Evolutionary conservation across 2,329 filamentous ascomycete species (phyloP).

Genomic region (Cladorrhinum sp.): DNA sequence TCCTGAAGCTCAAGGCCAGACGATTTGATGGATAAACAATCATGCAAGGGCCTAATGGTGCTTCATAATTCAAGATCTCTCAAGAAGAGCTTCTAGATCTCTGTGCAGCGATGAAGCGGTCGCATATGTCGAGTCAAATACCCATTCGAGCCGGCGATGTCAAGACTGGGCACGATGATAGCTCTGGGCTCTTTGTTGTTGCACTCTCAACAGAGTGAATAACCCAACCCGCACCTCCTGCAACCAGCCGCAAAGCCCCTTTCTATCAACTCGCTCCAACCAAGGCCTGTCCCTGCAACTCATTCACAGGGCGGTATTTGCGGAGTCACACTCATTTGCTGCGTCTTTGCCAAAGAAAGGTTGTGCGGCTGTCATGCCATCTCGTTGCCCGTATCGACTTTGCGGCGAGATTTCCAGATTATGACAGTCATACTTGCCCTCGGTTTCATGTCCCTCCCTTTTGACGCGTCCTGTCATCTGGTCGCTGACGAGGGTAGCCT

Average conservation of each 20-base stretch:
- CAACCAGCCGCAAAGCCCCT: conserved; percentile 43
- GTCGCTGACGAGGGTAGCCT: neutral
- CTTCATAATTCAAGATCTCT: neutral
- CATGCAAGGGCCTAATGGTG: neutral
- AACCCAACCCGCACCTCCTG: conserved; percentile 45
- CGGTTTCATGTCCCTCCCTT: conserved; percentile 22
- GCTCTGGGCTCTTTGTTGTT: conserved; percentile 49
- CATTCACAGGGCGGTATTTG: conserved; percentile 39
- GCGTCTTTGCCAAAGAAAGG: conserved; percentile 34
- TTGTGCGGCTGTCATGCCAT: conserved; percentile 30
- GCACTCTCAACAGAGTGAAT: conserved; percentile 37
- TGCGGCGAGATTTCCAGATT: neutral
- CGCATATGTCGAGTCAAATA: conserved; percentile 57
- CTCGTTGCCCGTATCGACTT: neutral
- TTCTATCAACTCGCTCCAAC: conserved; percentile 41
- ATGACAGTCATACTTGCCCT: conserved; percentile 25
- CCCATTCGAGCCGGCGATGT: conserved; percentile 35
- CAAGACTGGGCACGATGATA: conserved; percentile 32
- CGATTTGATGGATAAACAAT: neutral
- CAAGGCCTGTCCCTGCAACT: conserved; percentile 42
- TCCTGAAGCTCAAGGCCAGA: too few species aligned
- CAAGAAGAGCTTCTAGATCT: neutral
- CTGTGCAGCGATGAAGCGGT: neutral
- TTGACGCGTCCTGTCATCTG: neutral
- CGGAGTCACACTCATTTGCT: conserved; percentile 41